Percentiles rank a stretch among this genome's conserved stretches.
Conservation (phyloP, 805 yeast species). For the Schizosaccharomyces cryophilus region DNA sequence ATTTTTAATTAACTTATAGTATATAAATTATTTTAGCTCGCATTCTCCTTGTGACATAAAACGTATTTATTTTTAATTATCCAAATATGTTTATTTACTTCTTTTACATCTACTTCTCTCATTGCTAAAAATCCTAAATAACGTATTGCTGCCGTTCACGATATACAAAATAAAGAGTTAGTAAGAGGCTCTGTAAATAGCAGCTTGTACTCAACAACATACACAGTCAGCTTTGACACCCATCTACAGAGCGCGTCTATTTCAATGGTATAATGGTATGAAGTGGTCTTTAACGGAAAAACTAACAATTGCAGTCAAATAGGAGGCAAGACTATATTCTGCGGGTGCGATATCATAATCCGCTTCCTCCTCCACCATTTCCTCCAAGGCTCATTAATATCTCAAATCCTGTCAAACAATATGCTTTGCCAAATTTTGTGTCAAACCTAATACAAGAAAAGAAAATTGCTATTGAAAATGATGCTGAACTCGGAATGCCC, state of each 20-base stretch:
- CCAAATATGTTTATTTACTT: no score
- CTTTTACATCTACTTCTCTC: no score
- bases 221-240: no score
- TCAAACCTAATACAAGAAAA: slow-evolving; percentile 56
- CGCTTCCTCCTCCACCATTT: slow-evolving; percentile 77
- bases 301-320: background rate
- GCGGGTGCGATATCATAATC: slow-evolving; percentile 59
- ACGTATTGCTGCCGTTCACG: no score
- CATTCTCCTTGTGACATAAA: no score
- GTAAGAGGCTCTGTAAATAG: no score
- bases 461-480: slow-evolving; percentile 31
- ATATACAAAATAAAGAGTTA: no score
- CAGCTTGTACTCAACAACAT: no score
- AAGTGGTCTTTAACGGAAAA: background rate
- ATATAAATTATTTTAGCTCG: no score
- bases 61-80: no score
- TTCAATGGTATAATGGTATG: background rate
- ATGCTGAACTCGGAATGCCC: slow-evolving; percentile 41
- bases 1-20: no score
- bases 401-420: slow-evolving; percentile 20
- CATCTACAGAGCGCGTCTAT: background rate
- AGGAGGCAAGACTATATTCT: slow-evolving; percentile 26
- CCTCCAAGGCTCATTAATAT: slow-evolving; percentile 64
- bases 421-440: slow-evolving; percentile 31
- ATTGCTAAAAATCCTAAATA: no score